A percentile compares a stretch with the other conserved stretches of the same genome.
Conservation (phyloP, 495 filamentous ascomycete genomes). For the Lindgomyces ingoldianus region DNA sequence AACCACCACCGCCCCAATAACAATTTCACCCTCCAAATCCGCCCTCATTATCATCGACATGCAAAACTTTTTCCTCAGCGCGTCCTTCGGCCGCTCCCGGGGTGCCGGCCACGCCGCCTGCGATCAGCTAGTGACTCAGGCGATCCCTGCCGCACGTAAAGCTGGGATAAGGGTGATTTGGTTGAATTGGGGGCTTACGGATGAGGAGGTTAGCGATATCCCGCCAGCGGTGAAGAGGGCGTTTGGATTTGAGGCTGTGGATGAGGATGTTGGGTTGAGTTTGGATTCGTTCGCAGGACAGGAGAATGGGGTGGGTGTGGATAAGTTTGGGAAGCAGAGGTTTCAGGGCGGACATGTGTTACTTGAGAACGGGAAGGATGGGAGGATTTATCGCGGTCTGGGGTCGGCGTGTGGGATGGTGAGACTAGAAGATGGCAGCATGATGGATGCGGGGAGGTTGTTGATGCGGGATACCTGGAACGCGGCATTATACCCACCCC, state of each 20-base stretch:
- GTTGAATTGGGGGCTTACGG: conserved; percentile 63
- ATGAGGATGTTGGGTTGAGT: conserved; percentile 27
- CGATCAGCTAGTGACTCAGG: conserved; percentile 40
- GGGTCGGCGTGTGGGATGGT: conserved; percentile 50
- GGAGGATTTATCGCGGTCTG: conserved; percentile 47
- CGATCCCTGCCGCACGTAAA: conserved; percentile 50
- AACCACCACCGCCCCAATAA: conserved; percentile 44
- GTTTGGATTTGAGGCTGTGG: conserved; percentile 48
- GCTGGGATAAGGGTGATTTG: conserved; percentile 57
- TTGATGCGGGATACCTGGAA: conserved; percentile 60
- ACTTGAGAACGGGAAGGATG: conserved; percentile 38
- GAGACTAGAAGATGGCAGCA: conserved; percentile 44
- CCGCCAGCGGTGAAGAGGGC: conserved; percentile 53
- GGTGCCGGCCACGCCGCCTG: conserved; percentile 41
- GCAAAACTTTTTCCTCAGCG: conserved; percentile 63
- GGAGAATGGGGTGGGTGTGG: conserved; percentile 15
- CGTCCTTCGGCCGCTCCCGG: conserved; percentile 42
- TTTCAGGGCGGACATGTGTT: conserved; percentile 30
- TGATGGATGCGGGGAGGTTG: conserved; percentile 49
- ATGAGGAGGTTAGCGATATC: conserved; percentile 53
- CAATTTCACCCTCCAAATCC: conserved; percentile 47
- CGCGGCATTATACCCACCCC: conserved; percentile 50
- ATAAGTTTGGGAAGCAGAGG: conserved; percentile 37
- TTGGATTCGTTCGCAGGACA: conserved; percentile 2
- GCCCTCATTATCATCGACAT: conserved; percentile 62